Base-by-base conservation (phyloP, 345 rosid species). In the Arabis alpina region DNA sequence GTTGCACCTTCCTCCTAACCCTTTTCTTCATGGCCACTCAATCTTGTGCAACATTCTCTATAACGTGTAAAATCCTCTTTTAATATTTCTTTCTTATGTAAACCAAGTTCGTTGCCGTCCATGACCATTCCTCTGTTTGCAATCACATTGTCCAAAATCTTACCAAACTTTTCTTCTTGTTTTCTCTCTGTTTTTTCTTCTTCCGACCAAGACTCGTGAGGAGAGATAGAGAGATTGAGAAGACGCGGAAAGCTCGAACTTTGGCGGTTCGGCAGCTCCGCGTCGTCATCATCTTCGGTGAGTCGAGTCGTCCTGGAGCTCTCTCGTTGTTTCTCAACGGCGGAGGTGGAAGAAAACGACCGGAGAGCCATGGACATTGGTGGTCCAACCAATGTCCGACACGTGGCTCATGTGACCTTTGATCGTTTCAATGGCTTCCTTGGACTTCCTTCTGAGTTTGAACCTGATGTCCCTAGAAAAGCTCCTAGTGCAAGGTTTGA, bases 371-470 rank as follows among this genome's bases (percentile, higher is more conserved):
- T 94, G 96, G 97, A 94, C 72, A 94, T 94, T 73, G 86, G 99
- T 32, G 78, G 79, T 78, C 99, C 99, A 0, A 89, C 89, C 23
- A 52, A 91, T 70, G 90, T 94, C 28, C 80, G 90, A 3, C 99
- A 94, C 58, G 96, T 94, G 62, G 90, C 96, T 8, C 97, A 91
- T 64, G 99, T 94, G 14, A 94, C 99, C 54, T 94, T 91, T 66
- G 99, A 94, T 79, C 88, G 97, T 74, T 94, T 91, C 66, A 80
- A 89, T 73, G 99, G 99, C 16, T 94, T 91, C 74, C 82, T 86
- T 57, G 98, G 98, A 43, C 81, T 94, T 78, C 97, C 96, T 24
- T 87, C 84, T 51, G 99, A 94, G 90, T 81, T 88, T 56, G 97
- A 94, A 82, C 94, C 93, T 39, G 97, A 91, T 63, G 91, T 93